Base-by-base conservation (phyloP, 768 basidiomycete species). In the Rhodotorula toruloides region DNA sequence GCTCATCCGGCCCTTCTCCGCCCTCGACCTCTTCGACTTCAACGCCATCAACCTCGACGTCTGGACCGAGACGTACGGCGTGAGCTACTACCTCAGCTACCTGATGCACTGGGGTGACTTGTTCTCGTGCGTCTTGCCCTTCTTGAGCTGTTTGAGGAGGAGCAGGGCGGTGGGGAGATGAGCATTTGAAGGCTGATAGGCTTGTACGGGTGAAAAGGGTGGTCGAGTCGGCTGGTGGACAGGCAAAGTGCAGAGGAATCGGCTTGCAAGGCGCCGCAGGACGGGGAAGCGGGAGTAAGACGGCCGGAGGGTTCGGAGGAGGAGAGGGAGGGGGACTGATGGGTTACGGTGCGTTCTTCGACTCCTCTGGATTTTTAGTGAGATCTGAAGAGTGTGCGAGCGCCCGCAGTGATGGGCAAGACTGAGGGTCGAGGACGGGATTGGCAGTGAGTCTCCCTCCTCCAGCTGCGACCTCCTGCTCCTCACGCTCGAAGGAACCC, bases 1-100 rank as follows among this genome's bases (percentile, higher is more conserved):
- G 17, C 56, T 74, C 16, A 50, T 75, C 1, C 63, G 74, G 10
- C 73, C 73, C 4, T 71, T 74, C 61, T 59, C 63, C n/a, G 70
- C 74, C 9, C 61, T 62, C 25, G 74, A 75, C 58, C 54, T 75
- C 32, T 73, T 74, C 61, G 46, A 52, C 31, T 70, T 75, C 68
- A 75, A 75, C 70, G 44, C 57, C 17, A 69, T 75, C 67, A 98
- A 99, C 78, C 79, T 94, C 75, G 94, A 98, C 77, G 81, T 92
- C 50, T 97, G 91, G 91, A 97, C 96, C 50, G 94, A 98, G 79
- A 98, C 96, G 89, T 97, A 92, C 77, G 86, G 87, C 54, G 87
- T 90, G 73, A 83, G 83, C 31, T 96, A 94, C 77, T 96, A 97
- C 76, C 79, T 96, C 54, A 86, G 80, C 77, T 96, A 97, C 76